phyloP scores from a whole-genome alignment of 345 rosid genomes.

The Dimocarpus longan region DNA sequence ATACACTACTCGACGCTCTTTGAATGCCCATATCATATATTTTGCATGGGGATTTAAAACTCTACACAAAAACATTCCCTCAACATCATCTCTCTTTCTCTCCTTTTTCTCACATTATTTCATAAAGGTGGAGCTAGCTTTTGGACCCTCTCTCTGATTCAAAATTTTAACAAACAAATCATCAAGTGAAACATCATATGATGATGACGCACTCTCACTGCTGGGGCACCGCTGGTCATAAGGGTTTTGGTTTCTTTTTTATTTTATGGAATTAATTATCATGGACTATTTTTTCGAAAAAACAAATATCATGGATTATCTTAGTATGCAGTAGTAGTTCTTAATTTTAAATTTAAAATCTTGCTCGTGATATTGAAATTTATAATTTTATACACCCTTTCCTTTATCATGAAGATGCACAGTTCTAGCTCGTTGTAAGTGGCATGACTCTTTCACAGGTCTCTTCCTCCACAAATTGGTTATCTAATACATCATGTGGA shows the following conservation, averaged over 20 bases:
- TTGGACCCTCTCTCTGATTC: slow-evolving; percentile 26
- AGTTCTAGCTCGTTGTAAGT: no score
- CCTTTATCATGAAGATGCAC: no score
- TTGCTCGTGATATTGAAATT: not conserved
- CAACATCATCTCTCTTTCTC: slow-evolving; percentile 21
- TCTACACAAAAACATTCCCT: slow-evolving; percentile 27
- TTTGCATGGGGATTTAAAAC: slow-evolving; percentile 47
- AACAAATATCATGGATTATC: no score
- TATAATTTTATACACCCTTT: no score
- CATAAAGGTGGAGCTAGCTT: slow-evolving; percentile 50
- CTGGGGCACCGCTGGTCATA: slow-evolving; percentile 11
- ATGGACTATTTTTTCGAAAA: no score
- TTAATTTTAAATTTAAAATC: no score
- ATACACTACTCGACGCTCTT: slow-evolving; percentile 22
- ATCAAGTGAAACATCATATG: slow-evolving; percentile 1
- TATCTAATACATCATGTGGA: no score
- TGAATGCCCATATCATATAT: not conserved
- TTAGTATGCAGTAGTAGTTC: not conserved
- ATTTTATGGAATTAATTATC: no score
- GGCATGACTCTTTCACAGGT: no score
- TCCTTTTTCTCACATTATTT: slow-evolving; percentile 37
- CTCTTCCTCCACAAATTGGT: no score
- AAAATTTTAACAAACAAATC: slow-evolving; percentile 22
- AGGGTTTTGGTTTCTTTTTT: slow-evolving; percentile 4
- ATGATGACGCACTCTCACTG: slow-evolving; percentile 26